Percentiles rank a stretch among this genome's conserved stretches.
Evolutionary conservation across 129 eudicot species (phyloP).

Genomic region (Smallanthus sonchifolius): DNA sequence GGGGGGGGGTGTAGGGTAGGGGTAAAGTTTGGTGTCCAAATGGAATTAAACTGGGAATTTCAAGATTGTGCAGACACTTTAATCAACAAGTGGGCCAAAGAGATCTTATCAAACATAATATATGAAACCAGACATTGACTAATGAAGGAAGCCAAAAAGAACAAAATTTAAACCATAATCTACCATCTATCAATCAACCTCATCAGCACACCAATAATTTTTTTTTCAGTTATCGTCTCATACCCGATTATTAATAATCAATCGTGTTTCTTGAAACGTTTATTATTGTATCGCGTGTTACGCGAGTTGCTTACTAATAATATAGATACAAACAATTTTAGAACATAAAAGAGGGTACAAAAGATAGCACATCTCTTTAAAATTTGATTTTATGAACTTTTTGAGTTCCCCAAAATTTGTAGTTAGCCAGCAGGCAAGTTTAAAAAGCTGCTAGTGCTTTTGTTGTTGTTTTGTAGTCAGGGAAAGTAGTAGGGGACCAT

Average conservation of each 20-base stretch:
- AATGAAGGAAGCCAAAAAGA: slow-evolving; percentile 24
- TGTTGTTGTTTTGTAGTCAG: slow-evolving; percentile 75
- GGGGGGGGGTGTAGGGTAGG: not conserved
- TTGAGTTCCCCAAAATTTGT: slow-evolving; percentile 77
- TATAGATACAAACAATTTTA: slow-evolving; percentile 44
- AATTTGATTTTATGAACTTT: slow-evolving; percentile 33
- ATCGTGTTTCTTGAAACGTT: not conserved
- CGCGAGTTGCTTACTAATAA: not conserved
- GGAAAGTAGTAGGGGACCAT: slow-evolving; percentile 75
- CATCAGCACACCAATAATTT: slow-evolving; percentile 16
- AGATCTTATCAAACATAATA: slow-evolving; percentile 28
- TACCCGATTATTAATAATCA: not conserved
- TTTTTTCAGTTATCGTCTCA: not conserved
- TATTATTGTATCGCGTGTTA: not conserved
- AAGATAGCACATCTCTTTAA: slow-evolving; percentile 45
- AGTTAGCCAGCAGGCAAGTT: slow-evolving; percentile 36
- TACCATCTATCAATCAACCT: slow-evolving; percentile 23
- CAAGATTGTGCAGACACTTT: slow-evolving; percentile 38
- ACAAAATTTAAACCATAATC: slow-evolving; percentile 22
- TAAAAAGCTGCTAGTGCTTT: slow-evolving; percentile 58
- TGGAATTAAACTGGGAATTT: slow-evolving; percentile 35
- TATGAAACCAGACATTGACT: slow-evolving; percentile 28
- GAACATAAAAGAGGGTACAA: slow-evolving; percentile 48
- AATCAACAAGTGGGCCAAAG: slow-evolving; percentile 40
- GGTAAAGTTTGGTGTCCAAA: slow-evolving; percentile 27